phyloP scores from a whole-genome alignment of 179 eudicot species.

The Pouteria campechiana region DNA sequence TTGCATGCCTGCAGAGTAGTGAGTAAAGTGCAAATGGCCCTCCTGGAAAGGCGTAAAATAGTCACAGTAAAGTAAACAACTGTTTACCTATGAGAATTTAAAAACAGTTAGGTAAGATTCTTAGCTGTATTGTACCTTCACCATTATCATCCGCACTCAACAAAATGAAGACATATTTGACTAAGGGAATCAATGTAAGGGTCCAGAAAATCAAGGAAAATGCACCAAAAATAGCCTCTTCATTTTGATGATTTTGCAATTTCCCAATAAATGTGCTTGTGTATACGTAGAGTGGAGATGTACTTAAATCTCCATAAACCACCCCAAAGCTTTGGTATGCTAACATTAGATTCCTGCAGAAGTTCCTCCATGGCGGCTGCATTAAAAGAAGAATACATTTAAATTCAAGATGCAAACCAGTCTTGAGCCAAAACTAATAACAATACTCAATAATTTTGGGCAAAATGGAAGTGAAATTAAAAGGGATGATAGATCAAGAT shows the following conservation, averaged over 20 bases:
- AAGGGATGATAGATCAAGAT: no score
- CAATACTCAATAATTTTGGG: no score
- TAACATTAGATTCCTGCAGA: constrained; percentile 48
- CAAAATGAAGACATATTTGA: constrained; percentile 66
- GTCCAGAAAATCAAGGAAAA: constrained; percentile 84
- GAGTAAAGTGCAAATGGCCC: constrained; percentile 97
- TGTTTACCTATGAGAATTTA: background rate
- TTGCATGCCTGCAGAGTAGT: constrained; percentile 88
- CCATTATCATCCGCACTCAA: constrained; percentile 82
- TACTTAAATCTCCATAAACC: constrained; percentile 74
- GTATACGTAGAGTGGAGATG: constrained; percentile 82
- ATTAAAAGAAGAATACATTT: constrained; percentile 3
- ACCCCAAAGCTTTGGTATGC: constrained; percentile 86
- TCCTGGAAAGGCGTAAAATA: constrained; percentile 29
- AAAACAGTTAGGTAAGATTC: background rate
- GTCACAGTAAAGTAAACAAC: constrained; percentile 1
- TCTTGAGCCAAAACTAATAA: no score
- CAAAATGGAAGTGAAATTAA: no score
- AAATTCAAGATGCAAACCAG: no score
- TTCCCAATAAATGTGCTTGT: constrained; percentile 51
- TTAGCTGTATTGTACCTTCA: constrained; percentile 46
- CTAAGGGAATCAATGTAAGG: constrained; percentile 64
- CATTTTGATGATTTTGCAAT: constrained; percentile 34
- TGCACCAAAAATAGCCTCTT: constrained; percentile 61
- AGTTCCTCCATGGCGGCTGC: constrained; percentile 50